Conservation (phyloP, 805 yeast species). For the Wickerhamiella bombiphila region DNA sequence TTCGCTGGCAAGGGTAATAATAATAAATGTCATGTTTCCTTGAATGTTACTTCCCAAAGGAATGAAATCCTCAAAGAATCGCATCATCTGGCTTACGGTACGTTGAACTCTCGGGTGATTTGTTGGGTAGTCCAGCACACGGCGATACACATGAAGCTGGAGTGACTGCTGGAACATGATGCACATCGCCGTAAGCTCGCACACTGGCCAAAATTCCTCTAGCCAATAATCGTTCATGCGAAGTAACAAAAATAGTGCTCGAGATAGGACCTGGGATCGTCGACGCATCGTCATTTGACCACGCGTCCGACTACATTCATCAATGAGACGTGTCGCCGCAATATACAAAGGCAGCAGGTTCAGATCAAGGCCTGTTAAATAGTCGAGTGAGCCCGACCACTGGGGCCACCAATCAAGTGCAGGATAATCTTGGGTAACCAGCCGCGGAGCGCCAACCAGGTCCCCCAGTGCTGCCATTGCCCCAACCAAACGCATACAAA, state of each 20-base stretch:
- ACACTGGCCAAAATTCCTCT: constrained; percentile 14
- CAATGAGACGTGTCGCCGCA: constrained; percentile 31
- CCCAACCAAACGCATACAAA: constrained; percentile 17
- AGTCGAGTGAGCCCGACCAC: constrained; percentile 42
- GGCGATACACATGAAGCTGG: constrained; percentile 39
- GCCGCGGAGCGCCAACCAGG: constrained; percentile 5
- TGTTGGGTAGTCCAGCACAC: constrained; percentile 37
- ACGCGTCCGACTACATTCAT: constrained; percentile 13
- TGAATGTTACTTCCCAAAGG: constrained; percentile 37
- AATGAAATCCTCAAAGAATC: constrained; percentile 27
- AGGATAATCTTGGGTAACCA: constrained; percentile 1
- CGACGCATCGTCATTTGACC: constrained; percentile 13
- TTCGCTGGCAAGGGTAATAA: constrained; percentile 48
- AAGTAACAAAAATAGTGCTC: constrained; percentile 12
- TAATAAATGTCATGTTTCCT: constrained; percentile 39
- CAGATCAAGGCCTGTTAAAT: constrained; percentile 44
- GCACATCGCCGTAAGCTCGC: constrained; percentile 19
- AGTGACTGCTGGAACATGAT: constrained; percentile 41
- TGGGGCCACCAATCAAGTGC: constrained; percentile 18
- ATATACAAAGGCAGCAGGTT: constrained; percentile 44
- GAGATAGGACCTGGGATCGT: not conserved
- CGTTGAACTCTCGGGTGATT: constrained; percentile 35
- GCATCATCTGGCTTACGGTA: constrained; percentile 29
- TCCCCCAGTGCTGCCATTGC: constrained; percentile 13
- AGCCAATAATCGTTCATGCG: constrained; percentile 16